A percentile compares a stretch with the other conserved stretches of the same genome.
phyloP scores from a whole-genome alignment of 805 yeast species.

The Starmerella kuoi region DNA sequence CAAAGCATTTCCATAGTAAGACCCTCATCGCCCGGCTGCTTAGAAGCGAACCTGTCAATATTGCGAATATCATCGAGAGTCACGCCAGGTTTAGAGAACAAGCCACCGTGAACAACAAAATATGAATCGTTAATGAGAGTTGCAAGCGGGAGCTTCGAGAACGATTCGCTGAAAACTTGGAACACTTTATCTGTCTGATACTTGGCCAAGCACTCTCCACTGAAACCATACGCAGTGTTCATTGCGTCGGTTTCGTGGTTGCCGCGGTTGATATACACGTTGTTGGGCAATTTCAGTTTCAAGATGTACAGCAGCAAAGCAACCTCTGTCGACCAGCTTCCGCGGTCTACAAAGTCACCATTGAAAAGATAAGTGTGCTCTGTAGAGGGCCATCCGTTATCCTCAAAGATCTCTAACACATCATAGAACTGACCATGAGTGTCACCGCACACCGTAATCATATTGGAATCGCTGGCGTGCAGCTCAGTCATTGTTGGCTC shows the following conservation, averaged over 20 bases:
- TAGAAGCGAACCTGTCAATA: conserved; percentile 46
- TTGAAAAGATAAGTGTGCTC: conserved; percentile 74
- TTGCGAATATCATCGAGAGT: conserved; percentile 62
- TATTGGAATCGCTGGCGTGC: conserved; percentile 29
- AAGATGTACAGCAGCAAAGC: conserved; percentile 67
- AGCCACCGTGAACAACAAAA: conserved; percentile 90
- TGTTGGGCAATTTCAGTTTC: conserved; percentile 62
- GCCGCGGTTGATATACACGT: conserved; percentile 74
- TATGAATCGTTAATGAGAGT: conserved; percentile 66
- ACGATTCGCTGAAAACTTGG: conserved; percentile 73
- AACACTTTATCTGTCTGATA: conserved; percentile 62
- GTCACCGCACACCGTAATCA: conserved; percentile 84
- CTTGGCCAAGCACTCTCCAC: conserved; percentile 88
- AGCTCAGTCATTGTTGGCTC: conserved; percentile 75
- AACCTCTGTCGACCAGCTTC: conserved; percentile 96
- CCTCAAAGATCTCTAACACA: conserved; percentile 60
- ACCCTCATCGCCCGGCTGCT: conserved; percentile 85
- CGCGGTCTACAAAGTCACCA: conserved; percentile 96
- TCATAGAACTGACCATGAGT: conserved; percentile 96
- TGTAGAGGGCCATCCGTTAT: conserved; percentile 56
- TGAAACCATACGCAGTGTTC: conserved; percentile 94
- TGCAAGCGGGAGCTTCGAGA: conserved; percentile 76
- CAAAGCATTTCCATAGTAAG: conserved; percentile 91
- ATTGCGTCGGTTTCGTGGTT: conserved; percentile 94
- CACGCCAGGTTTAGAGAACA: conserved; percentile 55